phyloP scores from a whole-genome alignment of 345 rosid genomes.

The Streptanthus diversifolius region DNA sequence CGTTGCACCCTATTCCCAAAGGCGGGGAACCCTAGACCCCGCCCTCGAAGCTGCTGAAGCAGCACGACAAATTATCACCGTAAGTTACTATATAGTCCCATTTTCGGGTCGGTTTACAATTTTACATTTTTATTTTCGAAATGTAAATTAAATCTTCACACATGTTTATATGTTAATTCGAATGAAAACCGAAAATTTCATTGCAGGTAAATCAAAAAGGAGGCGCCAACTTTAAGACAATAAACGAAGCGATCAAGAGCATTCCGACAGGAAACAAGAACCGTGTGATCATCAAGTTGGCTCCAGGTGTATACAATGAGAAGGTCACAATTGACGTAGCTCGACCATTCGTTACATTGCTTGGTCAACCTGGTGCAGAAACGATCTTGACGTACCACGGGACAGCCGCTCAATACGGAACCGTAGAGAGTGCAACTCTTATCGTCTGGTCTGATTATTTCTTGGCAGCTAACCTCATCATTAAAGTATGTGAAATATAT shows the following conservation, averaged over 20 bases:
- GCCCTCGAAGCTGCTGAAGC: conserved; percentile 48
- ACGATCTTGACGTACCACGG: conserved; percentile 41
- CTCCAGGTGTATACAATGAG: conserved; percentile 51
- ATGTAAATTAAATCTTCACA: too few species aligned
- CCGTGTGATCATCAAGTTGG: conserved; percentile 53
- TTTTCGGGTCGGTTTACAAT: not conserved
- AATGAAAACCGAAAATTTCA: not conserved
- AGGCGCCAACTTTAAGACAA: conserved; percentile 41
- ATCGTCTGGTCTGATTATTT: conserved; percentile 22
- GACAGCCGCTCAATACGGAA: conserved; percentile 46
- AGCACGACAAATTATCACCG: conserved; percentile 34
- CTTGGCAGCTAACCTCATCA: conserved; percentile 23
- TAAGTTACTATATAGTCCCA: conserved; percentile 2
- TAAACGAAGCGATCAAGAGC: conserved; percentile 49
- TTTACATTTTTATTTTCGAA: too few species aligned
- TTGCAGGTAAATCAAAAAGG: conserved; percentile 28
- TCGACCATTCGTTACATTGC: conserved; percentile 50
- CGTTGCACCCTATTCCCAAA: conserved; percentile 17
- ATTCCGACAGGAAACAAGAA: conserved; percentile 47
- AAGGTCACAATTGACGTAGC: conserved; percentile 43
- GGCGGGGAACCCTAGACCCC: conserved; percentile 43
- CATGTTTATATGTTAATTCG: not conserved
- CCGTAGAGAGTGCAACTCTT: conserved; percentile 37
- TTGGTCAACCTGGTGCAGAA: conserved; percentile 43
- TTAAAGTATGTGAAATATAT: conserved; percentile 36